Evolutionary conservation across 2,329 filamentous ascomycete genomes (phyloP), one percentile per base, ranked within the genome.

Genomic region (Endothia cerciana): DNA sequence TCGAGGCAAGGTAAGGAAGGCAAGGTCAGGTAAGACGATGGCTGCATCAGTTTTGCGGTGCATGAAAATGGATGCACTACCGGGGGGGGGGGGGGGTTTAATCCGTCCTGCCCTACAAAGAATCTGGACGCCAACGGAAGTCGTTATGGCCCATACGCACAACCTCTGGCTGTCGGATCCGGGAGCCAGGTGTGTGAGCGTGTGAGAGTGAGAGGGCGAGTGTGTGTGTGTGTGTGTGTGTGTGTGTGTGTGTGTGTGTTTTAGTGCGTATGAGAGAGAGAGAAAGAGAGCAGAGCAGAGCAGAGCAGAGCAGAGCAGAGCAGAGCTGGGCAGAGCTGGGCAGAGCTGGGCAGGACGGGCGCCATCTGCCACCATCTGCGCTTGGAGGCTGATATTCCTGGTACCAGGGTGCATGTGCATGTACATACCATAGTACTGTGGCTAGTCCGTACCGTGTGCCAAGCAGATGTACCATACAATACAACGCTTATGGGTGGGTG

Each of bases 381-480:
- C n/a, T 40, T 57, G 62, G 62, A 63, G 62, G 62, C 55, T 64
- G 62, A 64, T 64, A 64, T 64, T 40, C 43, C 45, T 38, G 43
- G 43, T 61, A 51, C 58, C 28, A 7, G 41, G 38, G 57, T 60
- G 45, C 57, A 10, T 36, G 30, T 33, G 30, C 49, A 30, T 53
- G 28, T 15, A 53, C 19, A 25, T 53, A 33, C 17, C 15, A 22
- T 25, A 22, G 45, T 25, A 13, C 7, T 49, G 45, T 25, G n/a
- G 45, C 25, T 22, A n/a, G 22, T 49, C 25, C n/a, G 45, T 30
- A 51, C 22, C 11, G 47, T 22, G 47, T n/a, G n/a, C n/a, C n/a
- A n/a, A n/a, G n/a, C n/a, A n/a, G n/a, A n/a, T n/a, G n/a, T n/a
- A n/a, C n/a, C n/a, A n/a, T n/a, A n/a, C n/a, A n/a, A n/a, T n/a